A percentile compares a stretch with the other conserved stretches of the same genome.
Conservation (phyloP, 192 early-diverging fungal genomes). For the Endogone sp. region DNA sequence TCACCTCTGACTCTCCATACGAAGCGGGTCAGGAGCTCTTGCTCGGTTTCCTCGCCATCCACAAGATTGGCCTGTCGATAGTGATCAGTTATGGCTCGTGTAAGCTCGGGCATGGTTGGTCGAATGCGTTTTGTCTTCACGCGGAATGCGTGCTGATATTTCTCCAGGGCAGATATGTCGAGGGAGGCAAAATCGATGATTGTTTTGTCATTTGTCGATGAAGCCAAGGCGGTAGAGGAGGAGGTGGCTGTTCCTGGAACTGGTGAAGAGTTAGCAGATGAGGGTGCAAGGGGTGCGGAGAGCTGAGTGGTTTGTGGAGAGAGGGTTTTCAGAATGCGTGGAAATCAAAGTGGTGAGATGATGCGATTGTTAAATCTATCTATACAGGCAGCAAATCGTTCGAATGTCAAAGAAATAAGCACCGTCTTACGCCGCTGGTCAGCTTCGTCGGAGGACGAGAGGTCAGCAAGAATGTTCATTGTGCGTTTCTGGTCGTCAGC, state of each 20-base stretch:
- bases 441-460: background rate
- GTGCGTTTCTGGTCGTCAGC: background rate
- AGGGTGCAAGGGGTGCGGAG: background rate
- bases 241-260: background rate
- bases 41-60: background rate
- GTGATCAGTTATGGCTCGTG: background rate
- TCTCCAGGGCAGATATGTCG: background rate
- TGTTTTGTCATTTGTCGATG: background rate
- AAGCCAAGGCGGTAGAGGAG: background rate
- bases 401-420: background rate
- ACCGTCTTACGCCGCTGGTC: background rate
- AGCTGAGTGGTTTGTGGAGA: background rate
- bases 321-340: too few relatives aligned
- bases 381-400: too few relatives aligned
- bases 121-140: background rate
- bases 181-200: background rate
- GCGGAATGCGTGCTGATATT: background rate
- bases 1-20: background rate
- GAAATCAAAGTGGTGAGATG: too few relatives aligned
- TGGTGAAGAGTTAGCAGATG: background rate
- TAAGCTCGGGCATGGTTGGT: background rate
- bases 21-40: background rate
- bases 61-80: background rate
- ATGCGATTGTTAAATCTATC: too few relatives aligned
- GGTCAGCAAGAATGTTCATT: background rate